Conservation (phyloP, 148 eudicot species). For the Cornus kousa region DNA sequence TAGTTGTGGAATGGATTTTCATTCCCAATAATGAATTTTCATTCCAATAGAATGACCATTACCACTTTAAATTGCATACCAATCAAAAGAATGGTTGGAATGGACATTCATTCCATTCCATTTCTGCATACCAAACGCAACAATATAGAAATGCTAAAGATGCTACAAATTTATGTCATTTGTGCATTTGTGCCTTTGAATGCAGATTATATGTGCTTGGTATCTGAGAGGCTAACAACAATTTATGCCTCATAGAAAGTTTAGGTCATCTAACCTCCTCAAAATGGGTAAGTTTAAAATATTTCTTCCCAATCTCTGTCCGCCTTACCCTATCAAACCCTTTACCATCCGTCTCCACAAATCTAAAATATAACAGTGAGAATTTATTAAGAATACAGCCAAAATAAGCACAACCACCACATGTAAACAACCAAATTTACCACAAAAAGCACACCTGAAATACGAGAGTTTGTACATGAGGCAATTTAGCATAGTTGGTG, state of each 20-base stretch:
- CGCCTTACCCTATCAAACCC: constrained; percentile 86
- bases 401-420: background rate
- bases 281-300: constrained; percentile 82
- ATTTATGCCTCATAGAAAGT: background rate
- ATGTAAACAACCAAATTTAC: background rate
- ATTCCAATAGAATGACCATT: too few relatives aligned
- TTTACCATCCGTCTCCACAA: constrained; percentile 95
- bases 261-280: constrained; percentile 67
- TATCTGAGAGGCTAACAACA: background rate
- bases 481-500: constrained; percentile 88
- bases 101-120: too few relatives aligned
- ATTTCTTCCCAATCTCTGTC: constrained; percentile 95
- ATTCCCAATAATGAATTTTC: too few relatives aligned
- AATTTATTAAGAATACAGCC: constrained; percentile 13
- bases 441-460: constrained; percentile 57
- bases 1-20: too few relatives aligned
- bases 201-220: background rate
- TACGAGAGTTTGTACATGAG: constrained; percentile 97
- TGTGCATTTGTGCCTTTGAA: too few relatives aligned
- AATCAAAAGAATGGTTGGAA: too few relatives aligned
- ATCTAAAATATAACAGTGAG: constrained; percentile 40
- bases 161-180: too few relatives aligned
- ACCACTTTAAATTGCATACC: too few relatives aligned
- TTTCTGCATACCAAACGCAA: too few relatives aligned
- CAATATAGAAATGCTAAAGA: too few relatives aligned